Conservation (phyloP, 108 stramenopile species). For the Conticribra guillardii region DNA sequence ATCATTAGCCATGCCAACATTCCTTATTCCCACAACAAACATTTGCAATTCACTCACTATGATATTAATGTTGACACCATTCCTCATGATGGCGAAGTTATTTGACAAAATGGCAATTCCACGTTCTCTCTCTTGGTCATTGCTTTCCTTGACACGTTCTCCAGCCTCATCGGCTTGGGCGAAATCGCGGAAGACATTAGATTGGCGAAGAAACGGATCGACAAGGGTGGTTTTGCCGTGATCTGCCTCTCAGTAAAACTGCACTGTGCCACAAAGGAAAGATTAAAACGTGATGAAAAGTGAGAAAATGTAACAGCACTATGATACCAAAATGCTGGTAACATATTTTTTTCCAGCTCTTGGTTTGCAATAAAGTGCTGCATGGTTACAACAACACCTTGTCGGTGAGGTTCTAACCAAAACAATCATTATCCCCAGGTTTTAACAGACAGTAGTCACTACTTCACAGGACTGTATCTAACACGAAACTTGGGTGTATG, state of each 20-base stretch:
- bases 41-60: too few relatives aligned
- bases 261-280: constrained; percentile 65
- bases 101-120: constrained; percentile 99
- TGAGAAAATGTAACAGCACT: constrained; percentile 67
- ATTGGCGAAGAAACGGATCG: constrained; percentile 93
- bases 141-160: constrained; percentile 95
- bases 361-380: constrained; percentile 61
- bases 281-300: constrained; percentile 23
- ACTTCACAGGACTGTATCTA: constrained; percentile 67
- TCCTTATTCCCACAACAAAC: not conserved
- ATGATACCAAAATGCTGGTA: constrained; percentile 56
- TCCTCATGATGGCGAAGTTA: constrained; percentile 93
- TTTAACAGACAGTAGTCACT: constrained; percentile 79
- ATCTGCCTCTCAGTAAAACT: too few relatives aligned
- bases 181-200: constrained; percentile 93
- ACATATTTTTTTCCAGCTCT: constrained; percentile 23
- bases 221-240: constrained; percentile 99
- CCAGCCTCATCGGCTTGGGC: constrained; percentile 88
- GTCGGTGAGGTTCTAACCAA: constrained; percentile 59
- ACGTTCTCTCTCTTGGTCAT: constrained; percentile 98
- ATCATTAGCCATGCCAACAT: constrained; percentile 21
- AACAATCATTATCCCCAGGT: constrained; percentile 52
- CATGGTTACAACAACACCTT: constrained; percentile 65
- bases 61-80: constrained; percentile 95
- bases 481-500: constrained; percentile 79